A percentile compares a stretch with the other conserved stretches of the same genome.
Evolutionary conservation across 768 basidiomycete species (phyloP).

Genomic region (Collybia mongolica): DNA sequence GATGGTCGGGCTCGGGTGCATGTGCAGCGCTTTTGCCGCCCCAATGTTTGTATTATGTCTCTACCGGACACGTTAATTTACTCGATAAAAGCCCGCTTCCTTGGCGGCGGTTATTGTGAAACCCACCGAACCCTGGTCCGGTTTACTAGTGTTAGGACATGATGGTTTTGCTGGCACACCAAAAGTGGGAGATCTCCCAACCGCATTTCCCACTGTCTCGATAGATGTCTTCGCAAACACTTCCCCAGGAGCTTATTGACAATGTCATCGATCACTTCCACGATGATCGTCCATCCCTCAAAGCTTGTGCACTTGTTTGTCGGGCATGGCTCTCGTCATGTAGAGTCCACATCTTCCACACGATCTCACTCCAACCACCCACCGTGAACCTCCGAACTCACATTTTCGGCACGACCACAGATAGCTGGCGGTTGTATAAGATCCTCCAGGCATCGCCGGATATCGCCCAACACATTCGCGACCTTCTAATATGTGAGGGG

Average conservation of each 20-base stretch:
- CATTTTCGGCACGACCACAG: not conserved
- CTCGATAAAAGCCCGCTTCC: not conserved
- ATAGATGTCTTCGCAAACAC: not conserved
- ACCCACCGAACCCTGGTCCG: constrained; percentile 5
- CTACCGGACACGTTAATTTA: not conserved
- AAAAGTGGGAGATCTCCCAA: no score
- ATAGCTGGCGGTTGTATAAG: not conserved
- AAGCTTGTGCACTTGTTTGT: constrained; percentile 24
- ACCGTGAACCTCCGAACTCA: not conserved
- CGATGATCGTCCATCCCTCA: constrained; percentile 16
- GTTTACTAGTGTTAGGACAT: not conserved
- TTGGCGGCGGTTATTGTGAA: not conserved
- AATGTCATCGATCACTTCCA: constrained; percentile 23
- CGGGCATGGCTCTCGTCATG: constrained; percentile 23
- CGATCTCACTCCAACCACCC: constrained; percentile 19
- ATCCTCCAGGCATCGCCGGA: constrained; percentile 12
- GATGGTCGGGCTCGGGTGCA: not conserved
- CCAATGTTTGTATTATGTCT: not conserved
- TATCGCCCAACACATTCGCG: constrained; percentile 17
- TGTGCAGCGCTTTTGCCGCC: not conserved
- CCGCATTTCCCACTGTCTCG: not conserved
- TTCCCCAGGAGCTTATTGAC: constrained; percentile 30
- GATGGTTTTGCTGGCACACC: no score
- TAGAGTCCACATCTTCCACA: constrained; percentile 23
- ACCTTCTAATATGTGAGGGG: constrained; percentile 23